Percentiles rank a stretch among this genome's conserved stretches.
Conservation (phyloP, 805 yeast species). For the Helenozyma baotianmanensis region DNA sequence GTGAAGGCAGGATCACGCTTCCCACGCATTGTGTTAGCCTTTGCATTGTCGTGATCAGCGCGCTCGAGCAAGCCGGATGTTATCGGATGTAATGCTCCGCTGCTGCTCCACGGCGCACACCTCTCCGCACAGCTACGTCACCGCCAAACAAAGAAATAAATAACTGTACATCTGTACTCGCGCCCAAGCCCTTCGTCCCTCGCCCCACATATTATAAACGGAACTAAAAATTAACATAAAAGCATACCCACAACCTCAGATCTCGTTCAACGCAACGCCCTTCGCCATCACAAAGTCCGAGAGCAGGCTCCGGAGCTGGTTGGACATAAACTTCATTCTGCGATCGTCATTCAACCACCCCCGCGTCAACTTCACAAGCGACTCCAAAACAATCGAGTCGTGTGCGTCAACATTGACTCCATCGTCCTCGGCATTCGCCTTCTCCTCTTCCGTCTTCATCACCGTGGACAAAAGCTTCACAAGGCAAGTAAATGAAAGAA, state of each 20-base stretch:
- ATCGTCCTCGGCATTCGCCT: constrained; percentile 15
- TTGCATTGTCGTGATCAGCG: too few species aligned
- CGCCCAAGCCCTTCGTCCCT: too few species aligned
- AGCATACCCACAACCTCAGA: constrained; percentile 5
- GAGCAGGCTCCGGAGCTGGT: constrained; percentile 22
- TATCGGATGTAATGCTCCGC: too few species aligned
- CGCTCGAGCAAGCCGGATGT: too few species aligned
- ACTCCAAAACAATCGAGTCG: constrained; percentile 19
- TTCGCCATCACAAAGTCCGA: constrained; percentile 28
- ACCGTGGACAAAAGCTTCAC: constrained; percentile 20
- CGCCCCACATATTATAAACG: too few species aligned
- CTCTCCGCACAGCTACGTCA: too few species aligned
- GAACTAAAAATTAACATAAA: too few species aligned
- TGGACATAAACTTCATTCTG: constrained; percentile 17
- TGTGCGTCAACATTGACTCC: neutral
- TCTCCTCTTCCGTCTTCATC: constrained; percentile 14
- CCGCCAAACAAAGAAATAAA: too few species aligned
- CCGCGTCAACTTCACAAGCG: constrained; percentile 21
- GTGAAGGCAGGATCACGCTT: too few species aligned
- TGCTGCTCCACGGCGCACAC: too few species aligned
- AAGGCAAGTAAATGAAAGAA: constrained; percentile 31
- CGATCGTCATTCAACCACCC: constrained; percentile 27
- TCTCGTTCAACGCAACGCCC: constrained; percentile 30
- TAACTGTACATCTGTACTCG: too few species aligned
- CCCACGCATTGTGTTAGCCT: too few species aligned